Evolutionary conservation across 2,329 filamentous ascomycete genomes (phyloP).

Genomic region (Paraphaeosphaeria sporulosa): DNA sequence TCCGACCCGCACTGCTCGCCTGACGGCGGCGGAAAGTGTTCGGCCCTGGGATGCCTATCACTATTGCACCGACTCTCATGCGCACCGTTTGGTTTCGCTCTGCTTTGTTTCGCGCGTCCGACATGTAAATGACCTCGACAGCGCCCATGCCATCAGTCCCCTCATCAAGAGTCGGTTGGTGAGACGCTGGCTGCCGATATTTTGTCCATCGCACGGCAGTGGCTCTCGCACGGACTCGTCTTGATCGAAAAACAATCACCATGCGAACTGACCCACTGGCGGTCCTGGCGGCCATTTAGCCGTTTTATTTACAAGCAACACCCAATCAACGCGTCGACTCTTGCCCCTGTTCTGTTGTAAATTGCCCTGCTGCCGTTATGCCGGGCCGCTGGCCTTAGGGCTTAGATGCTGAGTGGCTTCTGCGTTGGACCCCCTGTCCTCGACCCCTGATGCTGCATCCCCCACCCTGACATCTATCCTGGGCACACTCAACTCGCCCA

Average conservation of each 20-base stretch:
- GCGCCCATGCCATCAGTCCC: neutral
- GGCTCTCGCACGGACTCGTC: neutral
- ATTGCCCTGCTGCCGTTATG: conserved; percentile 40
- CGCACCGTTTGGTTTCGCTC: neutral
- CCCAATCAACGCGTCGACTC: conserved; percentile 33
- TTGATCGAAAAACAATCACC: neutral
- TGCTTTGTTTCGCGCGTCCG: neutral
- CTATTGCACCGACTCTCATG: neutral
- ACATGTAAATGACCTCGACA: conserved; percentile 4
- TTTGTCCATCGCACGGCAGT: neutral
- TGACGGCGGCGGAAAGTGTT: conserved; percentile 10
- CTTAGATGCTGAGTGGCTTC: conserved; percentile 36
- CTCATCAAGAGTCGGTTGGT: neutral
- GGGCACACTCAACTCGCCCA: conserved; percentile 24
- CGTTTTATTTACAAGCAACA: conserved; percentile 34
- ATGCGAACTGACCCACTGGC: conserved; percentile 24
- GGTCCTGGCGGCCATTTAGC: conserved; percentile 41
- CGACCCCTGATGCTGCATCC: conserved; percentile 11
- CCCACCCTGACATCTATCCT: conserved; percentile 14
- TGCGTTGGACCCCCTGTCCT: conserved; percentile 30
- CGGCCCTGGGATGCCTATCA: neutral
- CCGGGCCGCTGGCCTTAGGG: conserved; percentile 33
- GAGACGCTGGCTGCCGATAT: conserved; percentile 1
- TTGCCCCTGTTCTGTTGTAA: conserved; percentile 41
- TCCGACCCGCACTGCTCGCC: conserved; percentile 14